Percentiles rank a stretch among this genome's conserved stretches.
phyloP scores from a whole-genome alignment of 371 early-diverging fungal genomes.

The Zopfochytrium polystomum region DNA sequence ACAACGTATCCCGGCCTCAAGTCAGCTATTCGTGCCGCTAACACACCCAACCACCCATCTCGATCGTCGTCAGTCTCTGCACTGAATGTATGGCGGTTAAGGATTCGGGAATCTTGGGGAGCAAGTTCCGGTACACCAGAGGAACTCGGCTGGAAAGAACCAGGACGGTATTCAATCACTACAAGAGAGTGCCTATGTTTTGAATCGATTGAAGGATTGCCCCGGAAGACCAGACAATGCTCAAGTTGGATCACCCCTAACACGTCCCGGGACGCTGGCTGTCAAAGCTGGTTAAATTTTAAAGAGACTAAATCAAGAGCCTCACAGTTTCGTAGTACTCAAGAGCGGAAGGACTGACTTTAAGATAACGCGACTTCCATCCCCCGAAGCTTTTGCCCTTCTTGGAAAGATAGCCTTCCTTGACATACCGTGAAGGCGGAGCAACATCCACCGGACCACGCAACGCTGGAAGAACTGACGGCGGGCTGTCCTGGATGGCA shows the following conservation, averaged over 20 bases:
- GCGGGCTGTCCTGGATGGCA: slow-evolving; percentile 26
- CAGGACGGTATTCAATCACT: slow-evolving; percentile 62
- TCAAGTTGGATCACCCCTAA: slow-evolving; percentile 36
- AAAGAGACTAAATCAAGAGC: background rate
- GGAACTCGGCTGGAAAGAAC: slow-evolving; percentile 43
- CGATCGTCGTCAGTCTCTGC: slow-evolving; percentile 83
- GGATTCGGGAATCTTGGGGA: slow-evolving; percentile 42
- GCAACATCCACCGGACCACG: background rate
- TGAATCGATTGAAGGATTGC: slow-evolving; percentile 24
- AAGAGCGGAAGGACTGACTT: slow-evolving; percentile 56
- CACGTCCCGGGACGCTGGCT: slow-evolving; percentile 10
- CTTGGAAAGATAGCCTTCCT: slow-evolving; percentile 80
- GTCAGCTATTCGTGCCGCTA: slow-evolving; percentile 27
- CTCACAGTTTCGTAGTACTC: slow-evolving; percentile 65
- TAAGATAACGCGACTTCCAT: slow-evolving; percentile 79
- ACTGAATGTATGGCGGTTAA: slow-evolving; percentile 73
- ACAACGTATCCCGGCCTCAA: background rate
- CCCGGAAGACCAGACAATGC: slow-evolving; percentile 24
- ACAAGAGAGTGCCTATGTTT: slow-evolving; percentile 66
- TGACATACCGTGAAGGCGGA: slow-evolving; percentile 25
- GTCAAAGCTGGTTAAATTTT: slow-evolving; percentile 3
- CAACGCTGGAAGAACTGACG: background rate
- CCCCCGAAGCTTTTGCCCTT: slow-evolving; percentile 83
- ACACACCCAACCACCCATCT: slow-evolving; percentile 72
- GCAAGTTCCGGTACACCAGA: slow-evolving; percentile 6